Conservation (phyloP, 2,329 filamentous ascomycete genomes). For the Beauveria sp. region DNA sequence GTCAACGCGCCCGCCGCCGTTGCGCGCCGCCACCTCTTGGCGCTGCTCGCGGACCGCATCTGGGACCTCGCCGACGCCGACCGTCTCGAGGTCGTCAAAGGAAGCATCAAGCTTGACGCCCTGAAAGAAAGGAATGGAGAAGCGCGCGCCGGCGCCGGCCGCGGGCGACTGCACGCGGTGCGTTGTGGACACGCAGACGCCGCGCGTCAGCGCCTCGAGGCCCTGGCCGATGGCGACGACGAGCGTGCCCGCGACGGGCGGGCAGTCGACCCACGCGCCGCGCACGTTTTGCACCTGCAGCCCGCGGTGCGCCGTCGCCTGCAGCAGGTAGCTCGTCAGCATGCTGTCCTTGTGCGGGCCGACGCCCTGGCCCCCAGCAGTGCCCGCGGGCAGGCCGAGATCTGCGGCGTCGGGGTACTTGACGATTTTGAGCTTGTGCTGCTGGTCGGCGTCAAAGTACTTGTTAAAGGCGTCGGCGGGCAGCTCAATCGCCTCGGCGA, state of each 20-base stretch:
- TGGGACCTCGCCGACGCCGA: conserved; percentile 52
- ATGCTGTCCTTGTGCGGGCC: conserved; percentile 82
- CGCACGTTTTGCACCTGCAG: conserved; percentile 75
- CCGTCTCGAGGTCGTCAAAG: conserved; percentile 66
- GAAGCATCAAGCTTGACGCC: conserved; percentile 71
- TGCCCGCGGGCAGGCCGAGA: conserved; percentile 37
- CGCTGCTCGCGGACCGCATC: conserved; percentile 56
- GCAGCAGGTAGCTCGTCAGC: conserved; percentile 73
- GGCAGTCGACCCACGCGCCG: conserved; percentile 76
- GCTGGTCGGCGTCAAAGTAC: conserved; percentile 68
- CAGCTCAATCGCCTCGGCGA: conserved; percentile 76
- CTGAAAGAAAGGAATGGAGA: conserved; percentile 82
- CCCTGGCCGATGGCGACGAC: conserved; percentile 86
- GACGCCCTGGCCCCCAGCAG: conserved; percentile 47
- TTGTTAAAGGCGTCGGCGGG: conserved; percentile 61
- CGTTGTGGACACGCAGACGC: conserved; percentile 75
- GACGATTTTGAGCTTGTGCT: conserved; percentile 87
- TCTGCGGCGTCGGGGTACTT: conserved; percentile 71
- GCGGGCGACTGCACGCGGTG: conserved; percentile 72
- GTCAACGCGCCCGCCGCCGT: conserved; percentile 54
- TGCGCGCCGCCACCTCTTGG: conserved; percentile 46
- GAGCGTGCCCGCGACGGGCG: conserved; percentile 66
- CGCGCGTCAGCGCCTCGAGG: conserved; percentile 75
- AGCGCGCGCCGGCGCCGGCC: conserved; percentile 63
- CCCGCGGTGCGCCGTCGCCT: conserved; percentile 67